These are phyloP conservation scores for Friedmanniomyces simplex DNA, from an alignment of 495 filamentous ascomycete genomes.

Conservation along the genomic window DNA sequence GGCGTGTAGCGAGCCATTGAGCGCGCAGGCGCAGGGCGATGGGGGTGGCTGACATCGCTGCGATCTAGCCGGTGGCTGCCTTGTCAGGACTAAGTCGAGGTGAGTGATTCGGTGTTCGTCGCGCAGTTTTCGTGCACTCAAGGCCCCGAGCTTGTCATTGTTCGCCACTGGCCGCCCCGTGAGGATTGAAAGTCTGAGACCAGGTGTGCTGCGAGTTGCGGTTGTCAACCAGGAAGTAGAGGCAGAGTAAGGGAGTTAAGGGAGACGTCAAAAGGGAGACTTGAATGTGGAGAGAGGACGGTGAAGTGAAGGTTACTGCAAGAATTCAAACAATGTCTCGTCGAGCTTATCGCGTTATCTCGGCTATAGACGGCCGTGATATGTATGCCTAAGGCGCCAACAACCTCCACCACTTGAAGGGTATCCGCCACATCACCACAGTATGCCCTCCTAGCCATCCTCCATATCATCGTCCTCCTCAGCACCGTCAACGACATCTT, in stretches of 20 bases:
- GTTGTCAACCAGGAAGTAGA: not conserved
- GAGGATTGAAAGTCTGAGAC: not conserved
- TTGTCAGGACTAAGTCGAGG: not conserved
- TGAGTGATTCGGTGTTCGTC: not conserved
- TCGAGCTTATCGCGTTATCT: slow-evolving; percentile 1
- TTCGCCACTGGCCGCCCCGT: not conserved
- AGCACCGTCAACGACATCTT: slow-evolving; percentile 16
- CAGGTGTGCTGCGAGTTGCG: not conserved
- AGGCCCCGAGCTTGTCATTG: not conserved
- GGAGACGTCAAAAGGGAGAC: not conserved
- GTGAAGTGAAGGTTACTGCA: no score
- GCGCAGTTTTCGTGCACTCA: no score
- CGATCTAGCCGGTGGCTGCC: no score
- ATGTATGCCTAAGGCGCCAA: no score
- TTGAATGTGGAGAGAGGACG: not conserved
- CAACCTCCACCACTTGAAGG: no score
- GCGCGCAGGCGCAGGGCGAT: slow-evolving; percentile 18
- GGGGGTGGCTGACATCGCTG: slow-evolving; percentile 5
- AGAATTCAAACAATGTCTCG: not conserved
- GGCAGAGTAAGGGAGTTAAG: not conserved
- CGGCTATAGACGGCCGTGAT: not conserved
- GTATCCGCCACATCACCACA: no score
- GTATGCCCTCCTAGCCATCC: not conserved
- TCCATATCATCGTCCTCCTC: slow-evolving; percentile 15
- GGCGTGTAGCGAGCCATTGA: slow-evolving; percentile 19